Evolutionary conservation across 1,284 basidiomycete species (phyloP), one percentile per base, ranked within the genome.

Genomic region (Phenoliferia sp.): DNA sequence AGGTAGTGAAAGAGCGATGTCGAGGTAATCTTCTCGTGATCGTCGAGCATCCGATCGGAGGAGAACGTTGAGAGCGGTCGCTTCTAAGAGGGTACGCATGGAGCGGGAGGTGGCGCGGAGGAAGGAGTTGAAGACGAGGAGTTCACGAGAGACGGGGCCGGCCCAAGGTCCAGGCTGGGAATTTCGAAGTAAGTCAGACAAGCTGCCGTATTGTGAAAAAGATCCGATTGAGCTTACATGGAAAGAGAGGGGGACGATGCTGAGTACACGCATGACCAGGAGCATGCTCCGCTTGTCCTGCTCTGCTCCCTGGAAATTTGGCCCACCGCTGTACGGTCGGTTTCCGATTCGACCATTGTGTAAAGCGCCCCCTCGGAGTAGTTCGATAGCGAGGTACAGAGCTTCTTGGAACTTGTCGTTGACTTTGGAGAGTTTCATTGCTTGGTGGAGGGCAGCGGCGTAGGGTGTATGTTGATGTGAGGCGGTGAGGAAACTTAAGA

Each of bases 371-470:
- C 94, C 93, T 73, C 95, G 85, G 69, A 97, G 87, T 64, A 96
- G 86, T 82, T 99, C 90, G 79, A 95, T 83, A 80, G 96, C 89
- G 78, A 95, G 81, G 80, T 95, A 95, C 4, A 99, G 83, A 6
- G 96, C 87, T 80, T 99, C 96, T 80, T 99, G 95, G 82, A 99
- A 94, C 81, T 96, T 97, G 83, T 99, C 95, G 79, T 95, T 97
- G 72, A 98, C 82, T 56, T 90, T 86, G 3, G 90, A 85, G 34
- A 83, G 82, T 72, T 86, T 85, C 75, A 94, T 83, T 2, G 92
- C 92, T 35, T 85, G 85, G 78, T 91, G 86, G 84, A 97, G 90
- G 2, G 95, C 94, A 65, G 92, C 87, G 60, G 94, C 95, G 75
- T 97, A 82, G 33, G 89, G 84, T 2, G 92, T 92, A 77, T 97